A percentile compares a stretch with the other conserved stretches of the same genome.
Evolutionary conservation across 345 rosid genomes (phyloP).

Genomic region (Populus pruinosa): DNA sequence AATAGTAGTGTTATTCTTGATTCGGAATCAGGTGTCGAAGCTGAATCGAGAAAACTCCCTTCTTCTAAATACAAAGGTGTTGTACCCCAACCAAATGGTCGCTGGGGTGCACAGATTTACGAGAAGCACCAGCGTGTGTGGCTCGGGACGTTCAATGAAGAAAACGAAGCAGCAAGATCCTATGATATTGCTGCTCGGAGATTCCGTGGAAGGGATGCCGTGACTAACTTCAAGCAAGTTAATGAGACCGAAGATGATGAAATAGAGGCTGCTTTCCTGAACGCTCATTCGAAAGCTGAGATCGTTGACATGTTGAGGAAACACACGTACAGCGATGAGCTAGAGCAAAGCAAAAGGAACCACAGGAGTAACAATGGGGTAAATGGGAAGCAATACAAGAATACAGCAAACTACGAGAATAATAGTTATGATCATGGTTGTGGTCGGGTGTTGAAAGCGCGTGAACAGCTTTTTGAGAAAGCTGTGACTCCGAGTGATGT

Average conservation of each 20-base stretch:
- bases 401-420: not conserved
- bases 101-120: constrained; percentile 97
- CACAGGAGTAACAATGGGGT: not conserved
- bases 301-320: constrained; percentile 88
- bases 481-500: constrained; percentile 91
- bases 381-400: not conserved
- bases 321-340: constrained; percentile 73
- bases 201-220: constrained; percentile 87
- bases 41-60: constrained; percentile 78
- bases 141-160: constrained; percentile 85
- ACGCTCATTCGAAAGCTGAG: constrained; percentile 73
- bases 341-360: constrained; percentile 62
- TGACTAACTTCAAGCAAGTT: constrained; percentile 56
- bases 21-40: constrained; percentile 55
- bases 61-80: constrained; percentile 92
- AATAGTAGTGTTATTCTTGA: constrained; percentile 52
- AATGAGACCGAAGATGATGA: constrained; percentile 30
- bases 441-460: constrained; percentile 28
- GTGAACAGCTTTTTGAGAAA: constrained; percentile 77
- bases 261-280: constrained; percentile 49
- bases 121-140: constrained; percentile 93
- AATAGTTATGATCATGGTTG: not conserved
- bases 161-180: constrained; percentile 78
- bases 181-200: constrained; percentile 79
- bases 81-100: constrained; percentile 94